A percentile compares a stretch with the other conserved stretches of the same genome.
phyloP scores from a whole-genome alignment of 148 eudicot genomes.

The Cornus suecica region DNA sequence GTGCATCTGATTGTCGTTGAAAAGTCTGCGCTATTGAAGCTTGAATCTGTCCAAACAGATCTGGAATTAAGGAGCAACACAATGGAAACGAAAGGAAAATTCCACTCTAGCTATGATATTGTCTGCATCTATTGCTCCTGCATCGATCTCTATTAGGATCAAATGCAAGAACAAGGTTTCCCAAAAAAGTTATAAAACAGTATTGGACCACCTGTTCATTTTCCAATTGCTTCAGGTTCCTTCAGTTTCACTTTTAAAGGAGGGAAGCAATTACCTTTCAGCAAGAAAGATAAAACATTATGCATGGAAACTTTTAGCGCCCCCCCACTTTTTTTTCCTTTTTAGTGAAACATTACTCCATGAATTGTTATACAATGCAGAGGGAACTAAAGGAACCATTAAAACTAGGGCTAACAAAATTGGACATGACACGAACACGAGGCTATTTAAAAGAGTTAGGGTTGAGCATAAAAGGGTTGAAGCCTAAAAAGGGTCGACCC shows the following conservation, averaged over 20 bases:
- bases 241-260: neutral
- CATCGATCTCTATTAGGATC: neutral
- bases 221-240: neutral
- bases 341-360: no score
- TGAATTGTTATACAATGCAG: no score
- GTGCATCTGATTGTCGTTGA: conserved; percentile 68
- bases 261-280: neutral
- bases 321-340: no score
- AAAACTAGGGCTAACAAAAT: no score
- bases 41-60: conserved; percentile 52
- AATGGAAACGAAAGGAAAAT: neutral
- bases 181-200: neutral
- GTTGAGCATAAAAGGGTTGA: no score
- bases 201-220: neutral
- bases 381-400: no score
- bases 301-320: neutral
- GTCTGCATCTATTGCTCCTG: neutral
- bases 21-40: conserved; percentile 65
- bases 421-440: no score
- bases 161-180: neutral
- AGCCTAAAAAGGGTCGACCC: no score
- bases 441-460: no score
- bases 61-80: conserved; percentile 7
- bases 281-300: neutral
- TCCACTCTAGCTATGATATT: neutral